Evolutionary conservation across 768 basidiomycete genomes (phyloP).

Genomic region (Tylopilus cervinicoccineus): DNA sequence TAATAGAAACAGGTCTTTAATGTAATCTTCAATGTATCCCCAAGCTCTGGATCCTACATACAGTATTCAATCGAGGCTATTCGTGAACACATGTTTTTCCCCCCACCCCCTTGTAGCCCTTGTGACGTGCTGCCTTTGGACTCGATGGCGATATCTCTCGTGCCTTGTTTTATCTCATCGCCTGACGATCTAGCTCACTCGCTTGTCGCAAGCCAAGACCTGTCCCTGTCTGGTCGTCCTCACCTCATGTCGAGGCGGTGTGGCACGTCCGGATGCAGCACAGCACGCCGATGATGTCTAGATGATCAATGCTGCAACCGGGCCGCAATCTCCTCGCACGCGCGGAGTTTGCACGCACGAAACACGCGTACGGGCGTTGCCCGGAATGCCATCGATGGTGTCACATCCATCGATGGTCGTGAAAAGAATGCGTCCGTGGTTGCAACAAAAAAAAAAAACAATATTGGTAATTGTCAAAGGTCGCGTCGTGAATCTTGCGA

Average conservation of each 20-base stretch:
- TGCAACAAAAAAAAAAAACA: too few relatives aligned
- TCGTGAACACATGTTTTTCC: not conserved
- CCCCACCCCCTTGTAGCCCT: not conserved
- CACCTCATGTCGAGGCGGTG: not conserved
- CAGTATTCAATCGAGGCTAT: conserved; percentile 19
- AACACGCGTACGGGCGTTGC: not conserved
- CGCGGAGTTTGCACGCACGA: not conserved
- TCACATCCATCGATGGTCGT: not conserved
- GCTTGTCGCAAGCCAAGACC: not conserved
- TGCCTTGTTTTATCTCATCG: not conserved
- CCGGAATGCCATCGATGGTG: conserved; percentile 3
- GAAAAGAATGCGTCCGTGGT: too few relatives aligned
- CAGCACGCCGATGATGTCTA: not conserved
- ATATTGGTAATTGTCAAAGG: too few relatives aligned
- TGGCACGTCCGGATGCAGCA: not conserved
- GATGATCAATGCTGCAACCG: not conserved
- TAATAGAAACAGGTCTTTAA: conserved; percentile 26
- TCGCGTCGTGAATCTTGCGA: too few relatives aligned
- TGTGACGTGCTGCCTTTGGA: not conserved
- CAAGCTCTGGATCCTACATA: conserved; percentile 19
- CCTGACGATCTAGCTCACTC: not conserved
- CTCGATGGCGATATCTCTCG: not conserved
- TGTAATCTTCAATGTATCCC: conserved; percentile 24
- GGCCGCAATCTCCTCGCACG: not conserved
- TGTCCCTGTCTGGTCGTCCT: not conserved